Evolutionary conservation across 2,329 filamentous ascomycete species (phyloP), one percentile per base, ranked within the genome.

Genomic region (Penicillium freii): DNA sequence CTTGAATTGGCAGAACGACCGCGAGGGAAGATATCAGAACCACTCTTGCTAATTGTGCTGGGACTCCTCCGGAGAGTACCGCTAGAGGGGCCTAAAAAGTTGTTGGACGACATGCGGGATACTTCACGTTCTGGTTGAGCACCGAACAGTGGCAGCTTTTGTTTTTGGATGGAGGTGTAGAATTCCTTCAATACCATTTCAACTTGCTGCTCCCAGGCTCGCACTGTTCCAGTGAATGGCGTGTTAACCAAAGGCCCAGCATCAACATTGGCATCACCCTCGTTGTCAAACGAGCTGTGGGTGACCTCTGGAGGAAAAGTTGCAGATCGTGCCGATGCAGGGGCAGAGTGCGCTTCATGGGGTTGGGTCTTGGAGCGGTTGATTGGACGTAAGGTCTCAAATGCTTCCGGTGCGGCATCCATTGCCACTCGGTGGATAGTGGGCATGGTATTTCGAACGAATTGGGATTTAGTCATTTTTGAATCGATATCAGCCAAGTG

Each of bases 391-490:
- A 83, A 77, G 4, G 83, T 80, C 34, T 87, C 83, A 61, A 89
- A 88, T 1, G 82, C 82, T 59, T 87, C 83, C 1, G 89, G 85
- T 0, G 81, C 84, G n/a, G 87, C 85, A 65, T 96, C 91, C 39
- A 82, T 79, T 10, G 92, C 82, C 13, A 90, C 87, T 48, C 91
- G 87, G 57, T 85, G 86, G 61, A 99, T 90, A 0, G 93, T 96
- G 0, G 90, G 89, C 81, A 97, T 87, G 5, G 94, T 97, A 71
- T 99, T 99, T 75, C 95, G 96, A 71, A 99, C 85, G 69, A 97
- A 99, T 69, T 97, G 93, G 62, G 83, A 88, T 55, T 90, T 86
- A 1, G 93, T 97, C 94, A 99, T 99, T 78, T 96, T 96, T 67
- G 90, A 87, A 60, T 96, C 92, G 66, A 97, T 96, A 70, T 97